Evolutionary conservation across 768 basidiomycete species (phyloP), one percentile per base, ranked within the genome.

Genomic region (Naganishia randhawae): DNA sequence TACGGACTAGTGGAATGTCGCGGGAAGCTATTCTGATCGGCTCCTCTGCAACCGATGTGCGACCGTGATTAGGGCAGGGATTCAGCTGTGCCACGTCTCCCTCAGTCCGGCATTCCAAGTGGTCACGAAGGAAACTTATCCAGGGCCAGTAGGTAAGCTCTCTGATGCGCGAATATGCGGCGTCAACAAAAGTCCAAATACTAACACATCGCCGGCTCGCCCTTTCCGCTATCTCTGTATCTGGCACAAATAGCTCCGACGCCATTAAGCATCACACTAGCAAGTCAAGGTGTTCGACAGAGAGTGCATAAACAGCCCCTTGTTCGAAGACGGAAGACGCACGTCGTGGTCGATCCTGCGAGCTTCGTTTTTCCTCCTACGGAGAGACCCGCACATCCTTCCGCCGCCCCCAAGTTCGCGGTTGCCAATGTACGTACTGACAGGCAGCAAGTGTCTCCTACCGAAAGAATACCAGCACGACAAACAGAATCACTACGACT

Each of bases 231-330:
- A 4, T 16, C 6, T 19, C 14, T 6, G 14, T 19, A 13, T 11
- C 35, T 57, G 37, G n/a, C 14, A 27, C 39, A 22, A 25, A 61
- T 39, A 61, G 57, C 57, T 41, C 37, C 57, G 4, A 61, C 57
- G 1, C 16, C 17, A 14, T 14, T 61, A 42, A 39, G 39, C 37
- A 3, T 41, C 3, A 61, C 57, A 4, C 57, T 61, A 16, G 57
- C 57, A 41, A 61, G 13, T 5, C 57, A 61, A 25, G 39, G 39
- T 61, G 33, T 61, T 16, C 37, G 57, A 7, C 57, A 61, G 17
- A 11, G 57, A 4, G 37, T 61, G 2, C 41, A 39, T 22, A 39
- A 41, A 14, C 57, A 61, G 25, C 57, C 57, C 14, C 39, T 61
- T 22, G 27, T 61, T 39, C 13, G 57, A 7, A 35, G 33, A 61